These are phyloP conservation scores for Fusarium sterilihyphosum DNA, from an alignment of 2,329 filamentous ascomycete genomes.

Conservation along the genomic window DNA sequence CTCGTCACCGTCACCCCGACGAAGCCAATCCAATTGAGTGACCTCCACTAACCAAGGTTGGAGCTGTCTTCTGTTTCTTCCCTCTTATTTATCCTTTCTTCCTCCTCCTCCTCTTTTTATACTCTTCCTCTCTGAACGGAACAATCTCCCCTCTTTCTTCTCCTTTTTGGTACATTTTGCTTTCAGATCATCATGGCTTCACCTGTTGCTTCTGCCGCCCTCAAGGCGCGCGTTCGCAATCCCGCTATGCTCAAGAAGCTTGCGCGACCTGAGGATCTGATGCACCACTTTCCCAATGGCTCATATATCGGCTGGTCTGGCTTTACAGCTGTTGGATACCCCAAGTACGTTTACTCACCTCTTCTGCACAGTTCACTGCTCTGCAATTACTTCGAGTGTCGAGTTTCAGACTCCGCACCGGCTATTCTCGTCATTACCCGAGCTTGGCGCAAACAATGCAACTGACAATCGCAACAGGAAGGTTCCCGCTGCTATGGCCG, in stretches of 20 bases:
- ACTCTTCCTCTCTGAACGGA: constrained; percentile 3
- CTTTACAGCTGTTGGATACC: constrained; percentile 90
- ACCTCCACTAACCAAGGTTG: constrained; percentile 22
- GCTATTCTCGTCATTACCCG: constrained; percentile 29
- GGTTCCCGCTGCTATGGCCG: constrained; percentile 83
- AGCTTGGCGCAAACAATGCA: constrained; percentile 20
- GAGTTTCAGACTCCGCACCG: constrained; percentile 14
- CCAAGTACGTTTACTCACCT: constrained; percentile 63
- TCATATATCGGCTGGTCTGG: constrained; percentile 92
- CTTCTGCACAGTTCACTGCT: not conserved
- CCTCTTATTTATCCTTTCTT: constrained; percentile 25
- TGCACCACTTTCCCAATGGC: constrained; percentile 83
- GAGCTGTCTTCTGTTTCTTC: constrained; percentile 26
- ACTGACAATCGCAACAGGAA: constrained; percentile 63
- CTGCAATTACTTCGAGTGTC: not conserved
- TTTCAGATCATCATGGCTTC: constrained; percentile 54
- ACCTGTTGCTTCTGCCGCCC: constrained; percentile 72
- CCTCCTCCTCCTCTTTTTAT: not conserved
- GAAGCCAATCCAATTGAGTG: not conserved
- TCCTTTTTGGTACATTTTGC: constrained; percentile 19
- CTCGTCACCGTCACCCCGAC: constrained; percentile 37
- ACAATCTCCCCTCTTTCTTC: constrained; percentile 37
- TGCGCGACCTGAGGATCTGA: constrained; percentile 79
- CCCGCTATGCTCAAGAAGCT: constrained; percentile 85
- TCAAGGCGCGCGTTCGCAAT: constrained; percentile 79